A percentile compares a stretch with the other conserved stretches of the same genome.
Conservation (phyloP, 192 early-diverging fungal genomes). For the Phlyctochytrium bullatum region DNA sequence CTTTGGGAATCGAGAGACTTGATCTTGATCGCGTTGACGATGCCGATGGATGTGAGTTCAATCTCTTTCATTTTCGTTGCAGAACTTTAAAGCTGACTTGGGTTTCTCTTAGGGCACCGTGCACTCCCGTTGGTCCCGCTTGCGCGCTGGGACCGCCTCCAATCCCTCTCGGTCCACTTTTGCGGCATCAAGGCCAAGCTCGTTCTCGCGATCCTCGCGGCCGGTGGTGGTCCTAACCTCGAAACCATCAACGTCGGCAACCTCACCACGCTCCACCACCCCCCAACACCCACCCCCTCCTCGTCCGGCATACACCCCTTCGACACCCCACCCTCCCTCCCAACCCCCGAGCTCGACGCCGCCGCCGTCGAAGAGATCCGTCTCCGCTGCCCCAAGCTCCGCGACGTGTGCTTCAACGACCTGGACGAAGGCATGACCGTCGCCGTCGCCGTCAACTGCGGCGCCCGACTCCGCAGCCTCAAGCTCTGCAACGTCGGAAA, state of each 20-base stretch:
- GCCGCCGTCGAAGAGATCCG: neutral
- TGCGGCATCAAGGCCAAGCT: constrained; percentile 6
- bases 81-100: neutral
- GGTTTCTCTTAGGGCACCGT: neutral
- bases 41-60: neutral
- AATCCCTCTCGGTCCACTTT: neutral
- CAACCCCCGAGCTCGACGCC: neutral
- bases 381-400: neutral
- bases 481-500: no score
- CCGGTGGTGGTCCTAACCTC: neutral
- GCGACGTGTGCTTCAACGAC: neutral
- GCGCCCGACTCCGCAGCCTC: no score
- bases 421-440: no score
- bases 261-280: neutral
- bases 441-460: no score
- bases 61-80: neutral
- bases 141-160: neutral
- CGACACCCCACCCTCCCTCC: neutral
- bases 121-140: neutral
- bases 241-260: constrained; percentile 6
- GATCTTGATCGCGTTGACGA: neutral
- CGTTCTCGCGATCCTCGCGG: neutral
- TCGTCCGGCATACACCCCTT: neutral
- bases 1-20: neutral
- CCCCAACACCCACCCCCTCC: neutral